Conservation (phyloP, 2,329 filamentous ascomycete species). For the Botryotinia convoluta region DNA sequence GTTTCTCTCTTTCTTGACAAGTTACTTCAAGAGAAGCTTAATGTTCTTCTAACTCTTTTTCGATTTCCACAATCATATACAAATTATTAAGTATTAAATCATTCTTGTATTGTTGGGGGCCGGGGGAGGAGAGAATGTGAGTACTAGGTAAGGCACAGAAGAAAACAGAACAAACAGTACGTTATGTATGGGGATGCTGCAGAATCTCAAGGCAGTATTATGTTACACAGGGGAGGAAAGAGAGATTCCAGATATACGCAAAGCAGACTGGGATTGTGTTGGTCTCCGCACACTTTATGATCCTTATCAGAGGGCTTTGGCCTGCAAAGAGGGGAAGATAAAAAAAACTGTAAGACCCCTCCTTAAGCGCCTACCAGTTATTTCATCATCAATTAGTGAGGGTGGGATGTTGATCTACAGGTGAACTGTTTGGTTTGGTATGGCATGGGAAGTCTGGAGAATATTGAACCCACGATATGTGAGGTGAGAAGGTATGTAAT, state of each 20-base stretch:
- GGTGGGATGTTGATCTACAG: background rate
- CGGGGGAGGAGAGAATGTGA: background rate
- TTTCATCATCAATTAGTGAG: background rate
- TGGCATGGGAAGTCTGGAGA: background rate
- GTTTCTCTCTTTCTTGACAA: background rate
- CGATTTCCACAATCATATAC: too few relatives aligned
- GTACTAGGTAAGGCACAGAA: background rate
- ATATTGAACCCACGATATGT: background rate
- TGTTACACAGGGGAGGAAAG: background rate
- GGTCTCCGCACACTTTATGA: background rate
- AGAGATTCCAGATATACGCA: background rate
- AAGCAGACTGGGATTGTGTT: slow-evolving; percentile 5
- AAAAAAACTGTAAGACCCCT: slow-evolving; percentile 1
- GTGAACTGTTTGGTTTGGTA: background rate
- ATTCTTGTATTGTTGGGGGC: background rate
- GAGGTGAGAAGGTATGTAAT: background rate
- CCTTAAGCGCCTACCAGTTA: background rate
- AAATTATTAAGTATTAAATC: background rate
- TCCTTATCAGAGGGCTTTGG: slow-evolving; percentile 15
- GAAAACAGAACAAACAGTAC: background rate
- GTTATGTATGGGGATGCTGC: background rate
- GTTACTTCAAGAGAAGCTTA: background rate
- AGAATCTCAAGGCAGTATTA: slow-evolving; percentile 16
- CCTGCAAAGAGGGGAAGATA: slow-evolving; percentile 7
- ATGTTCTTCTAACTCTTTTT: background rate